These are phyloP conservation scores for Ophiostoma ips DNA, from an alignment of 2,329 filamentous ascomycete genomes.

Conservation along the genomic window DNA sequence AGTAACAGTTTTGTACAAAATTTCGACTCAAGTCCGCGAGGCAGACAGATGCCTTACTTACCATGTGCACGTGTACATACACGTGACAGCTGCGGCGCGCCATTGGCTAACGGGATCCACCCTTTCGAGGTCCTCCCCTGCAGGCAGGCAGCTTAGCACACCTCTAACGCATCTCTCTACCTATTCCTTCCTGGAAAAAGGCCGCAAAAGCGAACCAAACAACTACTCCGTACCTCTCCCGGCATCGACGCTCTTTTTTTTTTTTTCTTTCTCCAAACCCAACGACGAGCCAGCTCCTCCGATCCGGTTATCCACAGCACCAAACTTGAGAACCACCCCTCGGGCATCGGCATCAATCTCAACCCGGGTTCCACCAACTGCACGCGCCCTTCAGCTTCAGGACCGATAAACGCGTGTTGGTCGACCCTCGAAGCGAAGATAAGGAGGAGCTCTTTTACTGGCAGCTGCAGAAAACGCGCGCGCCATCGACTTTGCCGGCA, in stretches of 20 bases:
- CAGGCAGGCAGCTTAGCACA: neutral
- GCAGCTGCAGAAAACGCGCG: too few species aligned
- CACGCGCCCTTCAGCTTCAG: too few species aligned
- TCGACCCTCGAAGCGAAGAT: neutral
- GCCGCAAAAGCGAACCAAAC: neutral
- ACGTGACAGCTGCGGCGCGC: neutral
- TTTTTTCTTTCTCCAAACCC: neutral
- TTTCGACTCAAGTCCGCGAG: too few species aligned
- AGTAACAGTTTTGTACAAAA: too few species aligned
- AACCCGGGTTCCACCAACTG: too few species aligned
- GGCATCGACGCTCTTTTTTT: neutral
- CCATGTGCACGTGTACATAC: neutral
- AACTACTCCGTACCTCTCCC: too few species aligned
- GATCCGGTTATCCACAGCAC: neutral
- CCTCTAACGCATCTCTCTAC: neutral
- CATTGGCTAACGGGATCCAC: neutral
- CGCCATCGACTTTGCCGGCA: neutral
- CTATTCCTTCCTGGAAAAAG: neutral
- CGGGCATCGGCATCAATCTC: too few species aligned
- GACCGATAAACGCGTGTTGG: neutral
- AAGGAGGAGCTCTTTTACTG: neutral
- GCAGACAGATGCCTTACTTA: too few species aligned
- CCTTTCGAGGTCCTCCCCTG: neutral
- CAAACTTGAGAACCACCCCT: neutral
- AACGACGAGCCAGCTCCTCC: neutral